Base-by-base conservation (phyloP, 371 early-diverging fungal genomes). In the Syncephalastrum monosporum region DNA sequence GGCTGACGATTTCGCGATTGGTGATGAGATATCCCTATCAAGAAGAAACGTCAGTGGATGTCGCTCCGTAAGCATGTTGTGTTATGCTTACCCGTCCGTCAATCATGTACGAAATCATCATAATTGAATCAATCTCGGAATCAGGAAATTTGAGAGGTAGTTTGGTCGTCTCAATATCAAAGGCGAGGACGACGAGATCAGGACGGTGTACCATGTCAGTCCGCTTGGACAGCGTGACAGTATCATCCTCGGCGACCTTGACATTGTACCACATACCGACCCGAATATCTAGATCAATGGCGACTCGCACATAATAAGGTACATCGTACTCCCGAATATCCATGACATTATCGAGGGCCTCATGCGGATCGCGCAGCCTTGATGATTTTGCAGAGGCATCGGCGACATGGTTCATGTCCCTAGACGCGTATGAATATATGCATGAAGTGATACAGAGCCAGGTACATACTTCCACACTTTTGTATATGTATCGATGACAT, bases 31-130 rank as follows among this genome's bases (percentile, higher is more conserved):
- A 98, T 0, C 99, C 99, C 88, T 92, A 73, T 1, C 29, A 50
- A 13, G 17, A 49, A 3, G 8, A 43, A 27, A 27, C 7, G 16
- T 21, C 3, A 44, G 59, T 17, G n/a, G 14, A 12, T 50, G 19
- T 27, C 55, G 64, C 45, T 60, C 56, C 43, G 57, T 23, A 55
- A 13, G 12, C 53, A 44, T 14, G 29, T 5, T 41, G 17, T 1
- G 16, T 23, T 15, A n/a, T 17, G 25, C 58, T 51, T 82, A 92
- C 91, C 75, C 90, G 89, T 12, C 95, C 96, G 57, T 97, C 96
- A 58, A 97, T 89, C 97, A 99, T 97, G 69, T 99, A 96, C 13
- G 99, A 99, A 72, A 99, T 99, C 99, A 99, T 99, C 97, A 99
- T 99, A 62, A 99, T 92, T 29, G 86, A 77, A 73, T 99, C 99